Evolutionary conservation across 2,329 filamentous ascomycete genomes (phyloP).

Genomic region (Botrytis porri): DNA sequence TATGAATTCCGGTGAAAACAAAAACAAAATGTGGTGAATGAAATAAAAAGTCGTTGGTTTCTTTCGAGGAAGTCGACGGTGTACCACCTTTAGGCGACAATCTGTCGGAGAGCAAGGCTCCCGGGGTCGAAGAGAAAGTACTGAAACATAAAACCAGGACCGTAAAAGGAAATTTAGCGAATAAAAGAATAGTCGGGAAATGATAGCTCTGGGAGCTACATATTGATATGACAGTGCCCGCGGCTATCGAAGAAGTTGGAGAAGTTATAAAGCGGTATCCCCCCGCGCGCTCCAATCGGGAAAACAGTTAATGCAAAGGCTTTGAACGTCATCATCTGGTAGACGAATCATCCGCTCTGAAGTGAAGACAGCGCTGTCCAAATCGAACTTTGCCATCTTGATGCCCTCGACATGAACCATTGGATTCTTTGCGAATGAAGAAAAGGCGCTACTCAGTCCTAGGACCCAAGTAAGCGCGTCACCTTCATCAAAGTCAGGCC

Average conservation of each 20-base stretch:
- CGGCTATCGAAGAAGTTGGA: background rate
- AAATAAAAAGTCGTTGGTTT: background rate
- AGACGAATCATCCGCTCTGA: background rate
- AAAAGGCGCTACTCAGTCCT: too few species aligned
- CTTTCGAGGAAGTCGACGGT: background rate
- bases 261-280: background rate
- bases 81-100: background rate
- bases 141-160: background rate
- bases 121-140: background rate
- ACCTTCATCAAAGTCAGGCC: background rate
- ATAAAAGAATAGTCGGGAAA: background rate
- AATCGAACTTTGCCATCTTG: background rate
- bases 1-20: background rate
- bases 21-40: background rate
- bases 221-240: background rate
- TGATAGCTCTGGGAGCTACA: background rate
- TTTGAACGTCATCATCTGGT: background rate
- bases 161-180: background rate
- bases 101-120: background rate
- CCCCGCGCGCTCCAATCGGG: background rate
- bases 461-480: too few species aligned
- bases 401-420: background rate
- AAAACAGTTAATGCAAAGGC: background rate
- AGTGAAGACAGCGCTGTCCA: background rate
- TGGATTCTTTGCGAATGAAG: background rate